phyloP scores from a whole-genome alignment of 371 early-diverging fungal genomes.

The Fennellomyces sp. region DNA sequence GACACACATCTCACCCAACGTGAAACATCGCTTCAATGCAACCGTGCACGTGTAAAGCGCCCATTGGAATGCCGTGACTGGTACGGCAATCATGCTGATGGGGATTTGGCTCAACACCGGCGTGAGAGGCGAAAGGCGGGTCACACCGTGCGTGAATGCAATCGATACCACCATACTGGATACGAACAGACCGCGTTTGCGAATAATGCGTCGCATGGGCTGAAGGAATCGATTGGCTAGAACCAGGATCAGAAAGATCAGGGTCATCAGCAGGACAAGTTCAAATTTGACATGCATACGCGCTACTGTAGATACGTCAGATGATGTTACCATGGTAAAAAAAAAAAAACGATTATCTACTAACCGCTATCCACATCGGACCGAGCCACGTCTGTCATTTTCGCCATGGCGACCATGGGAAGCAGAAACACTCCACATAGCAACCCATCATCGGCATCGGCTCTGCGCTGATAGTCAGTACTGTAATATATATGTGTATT shows the following conservation, averaged over 20 bases:
- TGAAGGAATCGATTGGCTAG: constrained; percentile 30
- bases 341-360: not conserved
- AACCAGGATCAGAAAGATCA: constrained; percentile 28
- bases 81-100: constrained; percentile 24
- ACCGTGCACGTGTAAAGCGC: constrained; percentile 45
- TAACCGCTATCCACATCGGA: constrained; percentile 3
- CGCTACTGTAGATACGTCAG: constrained; percentile 6
- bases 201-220: constrained; percentile 34
- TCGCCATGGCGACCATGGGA: constrained; percentile 45
- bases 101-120: constrained; percentile 30
- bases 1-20: constrained; percentile 71
- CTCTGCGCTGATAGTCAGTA: constrained; percentile 18
- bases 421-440: constrained; percentile 41
- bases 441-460: constrained; percentile 49
- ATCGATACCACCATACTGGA: constrained; percentile 35
- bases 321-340: not conserved
- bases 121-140: constrained; percentile 20
- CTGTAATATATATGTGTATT: not conserved
- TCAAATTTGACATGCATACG: constrained; percentile 36
- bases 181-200: constrained; percentile 43
- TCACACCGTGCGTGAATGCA: constrained; percentile 30
- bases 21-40: constrained; percentile 58
- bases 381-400: constrained; percentile 27
- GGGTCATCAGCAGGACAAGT: constrained; percentile 34
- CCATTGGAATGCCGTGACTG: constrained; percentile 43